Percentiles rank a stretch among this genome's conserved stretches.
Conservation (phyloP, 2,329 filamentous ascomycete genomes). For the Fusarium heterosporum region DNA sequence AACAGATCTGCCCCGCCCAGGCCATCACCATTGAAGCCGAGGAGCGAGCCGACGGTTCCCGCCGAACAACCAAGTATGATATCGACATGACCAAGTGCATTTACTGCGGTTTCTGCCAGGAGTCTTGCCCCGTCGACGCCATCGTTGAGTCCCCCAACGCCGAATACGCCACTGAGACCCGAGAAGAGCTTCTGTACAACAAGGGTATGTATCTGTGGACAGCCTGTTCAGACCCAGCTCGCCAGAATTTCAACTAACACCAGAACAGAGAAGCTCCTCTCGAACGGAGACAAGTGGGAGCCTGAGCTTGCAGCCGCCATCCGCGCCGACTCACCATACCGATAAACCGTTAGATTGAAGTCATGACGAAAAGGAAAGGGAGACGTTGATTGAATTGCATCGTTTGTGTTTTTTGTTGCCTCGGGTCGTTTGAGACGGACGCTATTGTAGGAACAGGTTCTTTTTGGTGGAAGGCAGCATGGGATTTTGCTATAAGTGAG, state of each 20-base stretch:
- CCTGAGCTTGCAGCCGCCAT: slow-evolving; percentile 93
- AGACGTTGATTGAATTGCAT: slow-evolving; percentile 24
- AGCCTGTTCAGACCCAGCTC: background rate
- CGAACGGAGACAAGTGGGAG: slow-evolving; percentile 97
- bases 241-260: slow-evolving; percentile 37
- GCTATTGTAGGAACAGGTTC: slow-evolving; percentile 37
- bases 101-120: slow-evolving; percentile 99
- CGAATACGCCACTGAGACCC: slow-evolving; percentile 73
- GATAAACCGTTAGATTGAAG: slow-evolving; percentile 61
- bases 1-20: slow-evolving; percentile 89
- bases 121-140: slow-evolving; percentile 97
- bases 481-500: background rate
- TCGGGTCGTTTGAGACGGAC: slow-evolving; percentile 27
- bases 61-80: slow-evolving; percentile 96
- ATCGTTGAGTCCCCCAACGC: slow-evolving; percentile 75
- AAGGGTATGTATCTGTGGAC: slow-evolving; percentile 68
- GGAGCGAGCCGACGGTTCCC: slow-evolving; percentile 94
- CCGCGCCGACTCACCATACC: slow-evolving; percentile 92
- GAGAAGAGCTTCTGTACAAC: slow-evolving; percentile 97
- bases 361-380: slow-evolving; percentile 31
- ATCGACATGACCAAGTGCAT: slow-evolving; percentile 99
- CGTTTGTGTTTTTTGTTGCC: slow-evolving; percentile 27
- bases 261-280: slow-evolving; percentile 77
- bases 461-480: slow-evolving; percentile 27
- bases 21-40: slow-evolving; percentile 99